Percentiles rank a stretch among this genome's conserved stretches.
These are phyloP conservation scores for Emericellopsis terricola DNA, from an alignment of 495 filamentous ascomycete genomes.

Conservation along the genomic window DNA sequence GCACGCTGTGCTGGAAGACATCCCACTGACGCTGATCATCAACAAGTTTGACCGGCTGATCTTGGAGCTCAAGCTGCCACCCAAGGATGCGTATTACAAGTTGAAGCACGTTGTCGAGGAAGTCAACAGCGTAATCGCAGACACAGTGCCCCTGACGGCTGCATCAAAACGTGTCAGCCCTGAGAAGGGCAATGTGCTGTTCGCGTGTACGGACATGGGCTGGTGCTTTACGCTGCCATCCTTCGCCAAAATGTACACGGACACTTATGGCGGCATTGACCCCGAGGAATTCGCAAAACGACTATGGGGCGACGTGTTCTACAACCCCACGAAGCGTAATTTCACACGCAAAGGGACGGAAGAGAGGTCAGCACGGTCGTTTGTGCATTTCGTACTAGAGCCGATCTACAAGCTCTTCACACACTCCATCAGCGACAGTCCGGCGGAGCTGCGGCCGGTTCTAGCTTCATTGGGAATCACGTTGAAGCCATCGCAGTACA, in stretches of 20 bases:
- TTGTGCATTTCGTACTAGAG: constrained; percentile 89
- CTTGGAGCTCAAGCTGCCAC: constrained; percentile 84
- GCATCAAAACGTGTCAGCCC: constrained; percentile 71
- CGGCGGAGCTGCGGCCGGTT: constrained; percentile 68
- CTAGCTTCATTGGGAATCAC: constrained; percentile 64
- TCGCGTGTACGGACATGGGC: constrained; percentile 80
- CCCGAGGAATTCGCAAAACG: constrained; percentile 57
- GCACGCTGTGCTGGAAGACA: constrained; percentile 76
- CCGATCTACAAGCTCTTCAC: constrained; percentile 97
- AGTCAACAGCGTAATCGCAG: constrained; percentile 90
- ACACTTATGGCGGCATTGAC: constrained; percentile 68
- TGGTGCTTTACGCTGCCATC: constrained; percentile 93
- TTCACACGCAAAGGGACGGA: constrained; percentile 81
- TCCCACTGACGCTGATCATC: constrained; percentile 76
- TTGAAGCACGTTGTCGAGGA: constrained; percentile 95
- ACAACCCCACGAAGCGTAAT: constrained; percentile 72
- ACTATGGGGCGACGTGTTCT: constrained; percentile 95
- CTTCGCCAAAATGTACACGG: constrained; percentile 91
- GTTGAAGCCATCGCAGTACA: constrained; percentile 83
- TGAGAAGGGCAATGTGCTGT: constrained; percentile 92
- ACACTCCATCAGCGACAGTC: constrained; percentile 83
- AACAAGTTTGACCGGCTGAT: constrained; percentile 97
- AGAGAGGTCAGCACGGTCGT: constrained; percentile 62
- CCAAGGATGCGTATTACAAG: constrained; percentile 95
- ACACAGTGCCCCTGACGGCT: constrained; percentile 65